Conservation (phyloP, 1,284 basidiomycete species). For the Mycocalia duriaeana region DNA sequence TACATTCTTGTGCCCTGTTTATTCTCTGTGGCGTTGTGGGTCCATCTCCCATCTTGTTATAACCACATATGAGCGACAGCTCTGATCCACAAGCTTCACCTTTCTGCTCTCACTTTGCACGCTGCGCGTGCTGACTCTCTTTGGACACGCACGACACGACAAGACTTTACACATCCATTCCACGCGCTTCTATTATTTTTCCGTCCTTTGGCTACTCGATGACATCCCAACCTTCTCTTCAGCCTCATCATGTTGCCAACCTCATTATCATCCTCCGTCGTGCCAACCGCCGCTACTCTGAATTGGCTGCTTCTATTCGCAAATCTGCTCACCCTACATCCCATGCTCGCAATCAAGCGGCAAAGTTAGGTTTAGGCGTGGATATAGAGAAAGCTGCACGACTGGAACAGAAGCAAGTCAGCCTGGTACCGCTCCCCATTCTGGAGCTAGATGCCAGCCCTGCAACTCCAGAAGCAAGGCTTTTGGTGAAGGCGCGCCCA, state of each 20-base stretch:
- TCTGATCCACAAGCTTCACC: constrained; percentile 6
- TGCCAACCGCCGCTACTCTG: constrained; percentile 36
- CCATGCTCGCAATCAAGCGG: constrained; percentile 42
- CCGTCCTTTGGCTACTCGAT: background rate
- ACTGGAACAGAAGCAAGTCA: constrained; percentile 33
- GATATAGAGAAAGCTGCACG: constrained; percentile 36
- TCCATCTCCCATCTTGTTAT: constrained; percentile 18
- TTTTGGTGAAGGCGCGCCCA: too few relatives aligned
- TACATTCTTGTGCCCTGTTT: constrained; percentile 8
- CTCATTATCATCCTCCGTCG: constrained; percentile 35
- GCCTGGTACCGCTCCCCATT: constrained; percentile 36
- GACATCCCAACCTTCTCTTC: background rate
- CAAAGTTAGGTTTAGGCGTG: constrained; percentile 35
- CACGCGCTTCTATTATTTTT: background rate
- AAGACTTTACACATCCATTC: background rate
- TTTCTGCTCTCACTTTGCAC: constrained; percentile 5
- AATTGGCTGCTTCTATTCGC: constrained; percentile 33
- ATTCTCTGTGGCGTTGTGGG: constrained; percentile 18
- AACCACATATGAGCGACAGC: constrained; percentile 7
- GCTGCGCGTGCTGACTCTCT: constrained; percentile 8
- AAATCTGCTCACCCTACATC: constrained; percentile 26
- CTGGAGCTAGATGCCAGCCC: constrained; percentile 28
- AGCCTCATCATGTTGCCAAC: constrained; percentile 15
- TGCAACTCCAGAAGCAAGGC: background rate
- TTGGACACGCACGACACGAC: background rate